A percentile compares a stretch with the other conserved stretches of the same genome.
These are phyloP conservation scores for Fusarium subtropicale DNA, from an alignment of 2,329 filamentous ascomycete genomes.

Conservation along the genomic window DNA sequence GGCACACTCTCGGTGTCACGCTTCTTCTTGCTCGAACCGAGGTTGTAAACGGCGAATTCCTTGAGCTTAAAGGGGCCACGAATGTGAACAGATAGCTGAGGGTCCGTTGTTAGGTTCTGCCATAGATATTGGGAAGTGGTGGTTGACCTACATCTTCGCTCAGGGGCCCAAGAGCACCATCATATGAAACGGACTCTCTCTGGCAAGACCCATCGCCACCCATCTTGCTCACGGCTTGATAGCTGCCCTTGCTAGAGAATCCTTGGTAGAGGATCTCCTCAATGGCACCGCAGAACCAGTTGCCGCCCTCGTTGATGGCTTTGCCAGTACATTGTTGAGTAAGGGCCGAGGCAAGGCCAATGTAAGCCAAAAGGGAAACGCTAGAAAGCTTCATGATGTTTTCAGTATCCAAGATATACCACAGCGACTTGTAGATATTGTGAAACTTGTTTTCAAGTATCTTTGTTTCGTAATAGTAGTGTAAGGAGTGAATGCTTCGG, in stretches of 20 bases:
- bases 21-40: slow-evolving; percentile 54
- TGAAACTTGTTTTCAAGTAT: slow-evolving; percentile 9
- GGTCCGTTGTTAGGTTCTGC: background rate
- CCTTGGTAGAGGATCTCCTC: slow-evolving; percentile 75
- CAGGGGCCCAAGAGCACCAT: slow-evolving; percentile 73
- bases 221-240: slow-evolving; percentile 74
- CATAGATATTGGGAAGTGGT: background rate
- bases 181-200: slow-evolving; percentile 64
- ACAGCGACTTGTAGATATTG: background rate
- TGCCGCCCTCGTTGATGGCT: slow-evolving; percentile 60
- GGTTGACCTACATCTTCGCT: slow-evolving; percentile 72
- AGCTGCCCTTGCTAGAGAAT: slow-evolving; percentile 69
- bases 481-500: slow-evolving; percentile 14
- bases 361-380: slow-evolving; percentile 46
- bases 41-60: slow-evolving; percentile 76
- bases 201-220: slow-evolving; percentile 65
- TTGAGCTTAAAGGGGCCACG: slow-evolving; percentile 76
- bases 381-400: slow-evolving; percentile 50
- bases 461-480: slow-evolving; percentile 2
- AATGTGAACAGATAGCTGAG: slow-evolving; percentile 76
- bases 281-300: slow-evolving; percentile 75
- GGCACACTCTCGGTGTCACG: slow-evolving; percentile 33
- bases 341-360: slow-evolving; percentile 48
- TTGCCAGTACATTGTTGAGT: slow-evolving; percentile 53
- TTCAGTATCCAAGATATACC: background rate